Conservation (phyloP, 352 stramenopile species). For the Aphanomyces euteiches region DNA sequence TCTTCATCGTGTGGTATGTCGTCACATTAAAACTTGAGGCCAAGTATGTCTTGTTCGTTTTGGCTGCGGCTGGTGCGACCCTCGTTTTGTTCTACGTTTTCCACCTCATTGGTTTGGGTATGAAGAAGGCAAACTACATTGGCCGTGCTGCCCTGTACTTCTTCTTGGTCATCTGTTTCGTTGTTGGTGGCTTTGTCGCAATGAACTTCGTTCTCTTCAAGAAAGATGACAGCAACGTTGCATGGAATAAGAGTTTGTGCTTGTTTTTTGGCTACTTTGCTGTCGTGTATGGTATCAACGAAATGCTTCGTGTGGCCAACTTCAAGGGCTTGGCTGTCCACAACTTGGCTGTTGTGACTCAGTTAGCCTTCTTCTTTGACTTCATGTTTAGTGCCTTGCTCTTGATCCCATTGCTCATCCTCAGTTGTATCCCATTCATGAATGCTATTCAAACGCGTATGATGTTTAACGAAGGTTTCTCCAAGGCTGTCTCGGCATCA, state of each 20-base stretch:
- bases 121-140: slow-evolving; percentile 40
- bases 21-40: slow-evolving; percentile 60
- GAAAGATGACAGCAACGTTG: background rate
- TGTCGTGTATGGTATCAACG: slow-evolving; percentile 73
- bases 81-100: slow-evolving; percentile 50
- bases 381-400: slow-evolving; percentile 73
- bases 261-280: slow-evolving; percentile 82
- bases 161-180: slow-evolving; percentile 38
- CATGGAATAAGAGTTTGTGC: slow-evolving; percentile 42
- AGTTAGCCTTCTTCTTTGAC: slow-evolving; percentile 83
- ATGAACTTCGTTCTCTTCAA: slow-evolving; percentile 39
- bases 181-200: slow-evolving; percentile 52
- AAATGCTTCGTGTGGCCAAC: slow-evolving; percentile 82
- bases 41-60: slow-evolving; percentile 51
- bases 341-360: slow-evolving; percentile 60
- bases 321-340: slow-evolving; percentile 67
- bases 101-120: slow-evolving; percentile 40
- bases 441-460: slow-evolving; percentile 87
- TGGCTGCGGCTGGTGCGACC: slow-evolving; percentile 50
- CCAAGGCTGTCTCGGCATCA: slow-evolving; percentile 75
- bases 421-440: slow-evolving; percentile 80
- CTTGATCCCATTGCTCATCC: slow-evolving; percentile 69
- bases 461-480: slow-evolving; percentile 90
- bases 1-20: slow-evolving; percentile 83
- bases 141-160: slow-evolving; percentile 56